phyloP scores from a whole-genome alignment of 192 early-diverging fungal genomes.

The Coemansia sp. region DNA sequence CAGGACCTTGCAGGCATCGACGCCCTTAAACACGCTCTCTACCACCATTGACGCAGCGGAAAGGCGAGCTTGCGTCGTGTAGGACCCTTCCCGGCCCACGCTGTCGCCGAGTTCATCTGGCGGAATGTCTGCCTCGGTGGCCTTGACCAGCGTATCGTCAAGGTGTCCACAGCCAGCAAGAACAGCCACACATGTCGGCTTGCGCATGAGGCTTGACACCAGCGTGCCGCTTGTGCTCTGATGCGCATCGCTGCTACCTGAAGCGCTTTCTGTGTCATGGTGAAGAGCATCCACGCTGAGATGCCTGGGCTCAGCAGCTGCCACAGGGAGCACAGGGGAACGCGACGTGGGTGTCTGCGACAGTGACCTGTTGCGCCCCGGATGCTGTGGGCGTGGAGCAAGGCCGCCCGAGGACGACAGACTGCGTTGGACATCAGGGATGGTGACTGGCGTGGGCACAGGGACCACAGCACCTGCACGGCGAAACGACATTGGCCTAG shows the following conservation, averaged over 20 bases:
- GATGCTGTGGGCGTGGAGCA: neutral
- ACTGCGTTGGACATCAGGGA: slow-evolving; percentile 38
- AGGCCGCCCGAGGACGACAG: slow-evolving; percentile 9
- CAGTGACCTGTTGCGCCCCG: slow-evolving; percentile 26
- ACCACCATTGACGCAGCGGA: slow-evolving; percentile 16
- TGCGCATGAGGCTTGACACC: neutral
- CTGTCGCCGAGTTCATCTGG: neutral
- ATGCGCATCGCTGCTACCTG: neutral
- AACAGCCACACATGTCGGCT: neutral
- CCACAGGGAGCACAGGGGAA: slow-evolving; percentile 3
- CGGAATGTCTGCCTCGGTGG: slow-evolving; percentile 1
- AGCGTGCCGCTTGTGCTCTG: neutral
- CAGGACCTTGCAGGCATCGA: slow-evolving; percentile 17
- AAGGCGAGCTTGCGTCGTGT: neutral
- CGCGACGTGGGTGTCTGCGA: slow-evolving; percentile 16
- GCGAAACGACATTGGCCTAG: slow-evolving; percentile 11
- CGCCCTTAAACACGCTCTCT: slow-evolving; percentile 10
- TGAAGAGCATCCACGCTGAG: neutral
- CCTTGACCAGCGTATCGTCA: neutral
- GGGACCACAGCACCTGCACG: slow-evolving; percentile 25
- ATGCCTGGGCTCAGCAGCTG: neutral
- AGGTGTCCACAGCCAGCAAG: neutral
- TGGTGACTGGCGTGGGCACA: neutral
- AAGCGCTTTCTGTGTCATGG: neutral
- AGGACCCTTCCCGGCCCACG: neutral